Conservation (phyloP, 1,139 yeast genomes). For the Insectozyma bohioensis region DNA sequence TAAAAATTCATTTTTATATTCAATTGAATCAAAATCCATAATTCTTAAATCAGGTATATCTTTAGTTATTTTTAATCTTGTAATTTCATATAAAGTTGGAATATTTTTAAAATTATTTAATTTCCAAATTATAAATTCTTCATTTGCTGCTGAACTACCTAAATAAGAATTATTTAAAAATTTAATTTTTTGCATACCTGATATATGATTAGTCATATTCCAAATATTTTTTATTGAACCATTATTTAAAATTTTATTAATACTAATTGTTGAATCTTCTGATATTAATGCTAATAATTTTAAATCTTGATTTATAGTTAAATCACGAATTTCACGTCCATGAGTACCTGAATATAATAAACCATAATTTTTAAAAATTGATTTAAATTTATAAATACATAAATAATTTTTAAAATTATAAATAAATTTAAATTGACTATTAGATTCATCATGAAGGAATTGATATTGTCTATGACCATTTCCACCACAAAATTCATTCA, state of each 20-base stretch:
- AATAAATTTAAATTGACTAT: slow-evolving; percentile 28
- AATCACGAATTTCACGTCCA: slow-evolving; percentile 82
- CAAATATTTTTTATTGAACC: slow-evolving; percentile 52
- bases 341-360: slow-evolving; percentile 64
- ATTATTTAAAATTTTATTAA: slow-evolving; percentile 44
- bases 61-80: slow-evolving; percentile 45
- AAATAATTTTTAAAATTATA: slow-evolving; percentile 59
- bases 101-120: slow-evolving; percentile 32
- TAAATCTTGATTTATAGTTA: slow-evolving; percentile 43
- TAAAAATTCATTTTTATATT: slow-evolving; percentile 44
- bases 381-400: slow-evolving; percentile 28
- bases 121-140: slow-evolving; percentile 83
- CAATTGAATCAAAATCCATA: slow-evolving; percentile 70
- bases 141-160: slow-evolving; percentile 81
- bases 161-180: slow-evolving; percentile 51
- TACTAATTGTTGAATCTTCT: slow-evolving; percentile 78
- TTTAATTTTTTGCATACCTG: slow-evolving; percentile 78
- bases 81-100: slow-evolving; percentile 46
- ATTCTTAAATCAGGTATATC: slow-evolving; percentile 79
- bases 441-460: slow-evolving; percentile 22
- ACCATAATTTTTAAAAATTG: slow-evolving; percentile 20
- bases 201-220: slow-evolving; percentile 77
- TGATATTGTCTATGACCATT: slow-evolving; percentile 79
- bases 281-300: slow-evolving; percentile 69
- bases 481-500: slow-evolving; percentile 84